Evolutionary conservation across 257 asterid genomes (phyloP).

Genomic region (Forsythia suspensa): DNA sequence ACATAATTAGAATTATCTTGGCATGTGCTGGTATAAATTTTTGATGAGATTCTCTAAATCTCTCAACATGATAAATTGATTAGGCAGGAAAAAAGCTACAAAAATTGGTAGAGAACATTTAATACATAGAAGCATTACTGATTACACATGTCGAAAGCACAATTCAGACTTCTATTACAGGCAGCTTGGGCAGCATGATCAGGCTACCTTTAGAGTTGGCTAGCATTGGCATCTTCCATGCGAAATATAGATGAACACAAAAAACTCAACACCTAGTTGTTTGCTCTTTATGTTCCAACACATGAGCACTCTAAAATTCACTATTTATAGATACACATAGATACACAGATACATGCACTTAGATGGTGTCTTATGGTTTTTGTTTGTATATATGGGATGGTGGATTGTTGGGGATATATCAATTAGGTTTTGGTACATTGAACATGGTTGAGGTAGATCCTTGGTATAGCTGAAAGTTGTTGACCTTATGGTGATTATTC

Average conservation of each 20-base stretch:
- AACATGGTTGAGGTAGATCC: background rate
- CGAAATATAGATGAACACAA: background rate
- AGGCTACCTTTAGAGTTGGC: background rate
- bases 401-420: background rate
- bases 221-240: background rate
- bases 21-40: too few species aligned
- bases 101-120: too few species aligned
- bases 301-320: background rate
- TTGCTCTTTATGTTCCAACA: background rate
- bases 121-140: too few species aligned
- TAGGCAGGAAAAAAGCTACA: too few species aligned
- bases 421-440: background rate
- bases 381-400: background rate
- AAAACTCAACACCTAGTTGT: background rate
- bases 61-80: too few species aligned
- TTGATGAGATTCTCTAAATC: too few species aligned
- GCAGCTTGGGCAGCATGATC: background rate
- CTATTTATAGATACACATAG: background rate
- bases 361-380: background rate
- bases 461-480: background rate
- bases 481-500: background rate
- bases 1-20: too few species aligned
- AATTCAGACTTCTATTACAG: too few species aligned
- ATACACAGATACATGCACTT: background rate
- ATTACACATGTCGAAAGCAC: too few species aligned